A percentile compares a stretch with the other conserved stretches of the same genome.
Evolutionary conservation across 1,284 basidiomycete genomes (phyloP).

Genomic region (Trametes hirsuta): DNA sequence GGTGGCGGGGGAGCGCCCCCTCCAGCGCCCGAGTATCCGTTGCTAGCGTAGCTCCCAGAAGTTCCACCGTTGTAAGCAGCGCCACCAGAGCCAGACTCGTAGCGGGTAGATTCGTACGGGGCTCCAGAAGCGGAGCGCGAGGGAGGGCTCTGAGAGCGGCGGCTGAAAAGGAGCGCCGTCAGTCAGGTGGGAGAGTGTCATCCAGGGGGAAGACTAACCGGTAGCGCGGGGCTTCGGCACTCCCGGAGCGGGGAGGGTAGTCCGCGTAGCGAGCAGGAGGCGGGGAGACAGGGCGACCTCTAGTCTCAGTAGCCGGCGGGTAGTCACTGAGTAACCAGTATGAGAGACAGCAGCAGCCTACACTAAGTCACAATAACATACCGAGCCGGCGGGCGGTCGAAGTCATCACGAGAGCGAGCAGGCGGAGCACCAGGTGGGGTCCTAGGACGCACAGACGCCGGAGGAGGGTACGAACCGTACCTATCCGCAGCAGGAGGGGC

Average conservation of each 20-base stretch:
- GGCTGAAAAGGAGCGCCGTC: conserved; percentile 43
- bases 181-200: background rate
- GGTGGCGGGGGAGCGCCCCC: conserved; percentile 40
- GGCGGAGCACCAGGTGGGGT: conserved; percentile 48
- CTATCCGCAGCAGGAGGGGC: conserved; percentile 44
- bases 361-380: conserved; percentile 33
- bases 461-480: conserved; percentile 41
- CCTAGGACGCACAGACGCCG: conserved; percentile 43
- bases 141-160: conserved; percentile 72
- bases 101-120: conserved; percentile 41
- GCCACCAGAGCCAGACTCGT: conserved; percentile 49
- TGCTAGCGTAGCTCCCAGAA: conserved; percentile 39
- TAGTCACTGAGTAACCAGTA: conserved; percentile 45
- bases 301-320: conserved; percentile 46
- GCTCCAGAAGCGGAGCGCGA: conserved; percentile 41
- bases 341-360: conserved; percentile 7
- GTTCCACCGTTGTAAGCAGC: conserved; percentile 49
- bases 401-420: conserved; percentile 48
- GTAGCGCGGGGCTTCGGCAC: conserved; percentile 49
- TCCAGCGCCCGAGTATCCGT: conserved; percentile 51
- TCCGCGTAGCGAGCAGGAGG: conserved; percentile 58
- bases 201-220: conserved; percentile 45
- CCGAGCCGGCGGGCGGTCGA: conserved; percentile 51
- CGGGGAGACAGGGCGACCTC: conserved; percentile 61
- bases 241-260: conserved; percentile 51